Conservation (phyloP, 805 yeast species). For the Debaryomyces tyrocola region DNA sequence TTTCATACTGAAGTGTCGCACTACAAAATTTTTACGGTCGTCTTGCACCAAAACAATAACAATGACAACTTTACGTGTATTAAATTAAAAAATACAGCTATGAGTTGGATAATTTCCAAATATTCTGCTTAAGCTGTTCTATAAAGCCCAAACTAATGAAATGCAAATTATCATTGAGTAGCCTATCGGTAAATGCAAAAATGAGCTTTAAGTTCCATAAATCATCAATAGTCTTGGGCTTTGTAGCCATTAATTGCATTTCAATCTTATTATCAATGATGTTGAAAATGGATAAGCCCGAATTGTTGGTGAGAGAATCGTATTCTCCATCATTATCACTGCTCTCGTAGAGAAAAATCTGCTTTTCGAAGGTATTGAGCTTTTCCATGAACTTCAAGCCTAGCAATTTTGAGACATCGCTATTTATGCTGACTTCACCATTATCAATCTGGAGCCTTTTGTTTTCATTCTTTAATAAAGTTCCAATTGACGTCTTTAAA, state of each 20-base stretch:
- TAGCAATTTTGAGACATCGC: constrained; percentile 23
- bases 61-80: no score
- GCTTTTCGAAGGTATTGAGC: constrained; percentile 28
- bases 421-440: constrained; percentile 24
- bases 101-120: constrained; percentile 28
- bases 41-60: no score
- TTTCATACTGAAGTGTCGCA: no score
- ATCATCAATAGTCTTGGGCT: constrained; percentile 50
- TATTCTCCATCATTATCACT: constrained; percentile 11
- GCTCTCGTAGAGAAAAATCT: constrained; percentile 27
- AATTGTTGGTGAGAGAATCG: constrained; percentile 18
- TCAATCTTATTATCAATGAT: constrained; percentile 58
- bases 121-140: constrained; percentile 48
- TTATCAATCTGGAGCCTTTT: constrained; percentile 25
- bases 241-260: constrained; percentile 39
- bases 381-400: constrained; percentile 20
- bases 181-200: constrained; percentile 57
- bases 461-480: constrained; percentile 36
- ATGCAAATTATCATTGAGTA: constrained; percentile 35
- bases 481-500: constrained; percentile 30
- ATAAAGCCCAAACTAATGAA: constrained; percentile 52
- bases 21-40: no score
- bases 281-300: constrained; percentile 43
- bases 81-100: background rate
- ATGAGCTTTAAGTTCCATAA: constrained; percentile 63